phyloP scores from a whole-genome alignment of 495 filamentous ascomycete genomes.

The Echria macrotheca region DNA sequence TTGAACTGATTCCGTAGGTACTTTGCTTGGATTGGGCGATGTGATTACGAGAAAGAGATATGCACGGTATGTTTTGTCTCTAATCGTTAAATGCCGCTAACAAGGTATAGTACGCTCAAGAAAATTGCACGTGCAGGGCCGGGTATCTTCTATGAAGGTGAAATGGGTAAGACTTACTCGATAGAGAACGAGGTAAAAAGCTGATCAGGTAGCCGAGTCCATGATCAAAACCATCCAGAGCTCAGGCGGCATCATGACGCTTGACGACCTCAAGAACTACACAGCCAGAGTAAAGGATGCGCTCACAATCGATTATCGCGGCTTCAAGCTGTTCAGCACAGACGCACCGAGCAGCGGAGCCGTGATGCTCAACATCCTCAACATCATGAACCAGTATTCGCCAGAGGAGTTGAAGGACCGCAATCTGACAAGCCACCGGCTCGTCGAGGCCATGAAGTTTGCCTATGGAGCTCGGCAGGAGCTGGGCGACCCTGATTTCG shows the following conservation, averaged over 20 bases:
- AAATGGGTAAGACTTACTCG: conserved; percentile 29
- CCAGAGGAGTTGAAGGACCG: conserved; percentile 27
- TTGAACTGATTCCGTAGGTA: conserved; percentile 22
- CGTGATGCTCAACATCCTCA: conserved; percentile 67
- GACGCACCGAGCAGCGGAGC: conserved; percentile 70
- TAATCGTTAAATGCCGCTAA: conserved; percentile 1
- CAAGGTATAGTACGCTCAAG: conserved; percentile 53
- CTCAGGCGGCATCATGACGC: conserved; percentile 73
- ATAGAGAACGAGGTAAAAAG: not conserved
- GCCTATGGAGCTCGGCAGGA: conserved; percentile 66
- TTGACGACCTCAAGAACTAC: conserved; percentile 71
- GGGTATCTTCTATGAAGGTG: conserved; percentile 76
- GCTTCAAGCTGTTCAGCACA: conserved; percentile 60
- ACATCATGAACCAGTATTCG: conserved; percentile 69
- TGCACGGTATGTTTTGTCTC: conserved; percentile 45
- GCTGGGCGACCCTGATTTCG: conserved; percentile 74
- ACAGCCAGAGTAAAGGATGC: conserved; percentile 54
- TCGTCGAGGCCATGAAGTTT: conserved; percentile 84
- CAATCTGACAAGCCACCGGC: conserved; percentile 62
- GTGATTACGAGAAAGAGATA: conserved; percentile 72
- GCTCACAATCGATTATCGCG: conserved; percentile 64
- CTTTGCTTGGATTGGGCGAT: conserved; percentile 61
- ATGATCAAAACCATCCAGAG: conserved; percentile 61
- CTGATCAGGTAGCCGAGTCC: conserved; percentile 57
- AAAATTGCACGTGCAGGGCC: conserved; percentile 63